Conservation (phyloP, 192 early-diverging fungal species). For the Kappamyces sp. region DNA sequence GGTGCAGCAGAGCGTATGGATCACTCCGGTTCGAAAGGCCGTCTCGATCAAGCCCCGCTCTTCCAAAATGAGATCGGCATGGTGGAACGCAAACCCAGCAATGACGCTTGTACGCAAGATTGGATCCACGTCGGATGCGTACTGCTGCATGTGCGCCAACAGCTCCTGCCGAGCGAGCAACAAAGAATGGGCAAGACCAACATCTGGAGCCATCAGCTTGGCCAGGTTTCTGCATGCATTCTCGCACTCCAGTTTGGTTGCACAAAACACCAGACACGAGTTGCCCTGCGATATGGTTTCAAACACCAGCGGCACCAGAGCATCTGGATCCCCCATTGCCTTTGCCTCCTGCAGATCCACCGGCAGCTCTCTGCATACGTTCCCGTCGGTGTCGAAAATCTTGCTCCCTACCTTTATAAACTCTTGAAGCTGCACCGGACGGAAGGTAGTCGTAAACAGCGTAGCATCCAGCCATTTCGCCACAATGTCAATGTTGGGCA, state of each 20-base stretch:
- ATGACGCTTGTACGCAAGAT: slow-evolving; percentile 21
- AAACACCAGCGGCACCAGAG: slow-evolving; percentile 23
- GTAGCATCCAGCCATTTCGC: slow-evolving; percentile 31
- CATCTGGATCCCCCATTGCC: neutral
- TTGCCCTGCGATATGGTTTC: slow-evolving; percentile 3
- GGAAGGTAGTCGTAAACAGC: slow-evolving; percentile 24
- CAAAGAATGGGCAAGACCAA: neutral
- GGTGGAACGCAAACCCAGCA: slow-evolving; percentile 30
- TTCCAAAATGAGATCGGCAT: slow-evolving; percentile 30
- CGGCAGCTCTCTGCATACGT: neutral
- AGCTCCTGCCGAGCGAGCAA: slow-evolving; percentile 13
- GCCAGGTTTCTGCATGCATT: slow-evolving; percentile 19
- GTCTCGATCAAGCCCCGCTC: slow-evolving; percentile 34
- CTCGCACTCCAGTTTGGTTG: slow-evolving; percentile 30
- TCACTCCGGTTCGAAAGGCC: slow-evolving; percentile 30
- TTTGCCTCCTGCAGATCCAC: neutral
- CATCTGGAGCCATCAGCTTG: neutral
- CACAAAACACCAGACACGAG: slow-evolving; percentile 31
- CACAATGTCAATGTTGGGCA: slow-evolving; percentile 31
- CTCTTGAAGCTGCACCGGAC: slow-evolving; percentile 29
- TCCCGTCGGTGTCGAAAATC: slow-evolving; percentile 19
- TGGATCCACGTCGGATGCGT: slow-evolving; percentile 24
- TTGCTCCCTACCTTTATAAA: slow-evolving; percentile 27
- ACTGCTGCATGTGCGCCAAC: slow-evolving; percentile 15
- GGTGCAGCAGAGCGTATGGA: slow-evolving; percentile 27